Conservation (phyloP, 345 rosid genomes). For the Pugionium cornutum region DNA sequence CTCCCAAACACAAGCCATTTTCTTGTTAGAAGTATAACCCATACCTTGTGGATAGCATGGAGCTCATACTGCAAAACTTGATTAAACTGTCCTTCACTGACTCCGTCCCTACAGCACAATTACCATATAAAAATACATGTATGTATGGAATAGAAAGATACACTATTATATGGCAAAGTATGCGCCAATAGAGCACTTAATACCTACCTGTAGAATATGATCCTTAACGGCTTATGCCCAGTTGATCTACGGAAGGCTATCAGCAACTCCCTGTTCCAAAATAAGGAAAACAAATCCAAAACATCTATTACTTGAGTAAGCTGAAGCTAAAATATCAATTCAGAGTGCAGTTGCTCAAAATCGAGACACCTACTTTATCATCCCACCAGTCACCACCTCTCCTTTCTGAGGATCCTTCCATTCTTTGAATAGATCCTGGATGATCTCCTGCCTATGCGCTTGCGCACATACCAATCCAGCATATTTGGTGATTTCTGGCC, state of each 20-base stretch:
- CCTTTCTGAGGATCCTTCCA: slow-evolving; percentile 98
- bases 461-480: slow-evolving; percentile 98
- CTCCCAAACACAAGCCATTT: background rate
- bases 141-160: background rate
- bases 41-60: slow-evolving; percentile 95
- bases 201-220: slow-evolving; percentile 84
- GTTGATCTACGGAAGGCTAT: slow-evolving; percentile 93
- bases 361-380: slow-evolving; percentile 78
- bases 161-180: background rate
- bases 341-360: background rate
- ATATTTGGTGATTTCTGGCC: slow-evolving; percentile 99
- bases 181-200: background rate
- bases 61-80: slow-evolving; percentile 92
- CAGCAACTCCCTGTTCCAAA: slow-evolving; percentile 72
- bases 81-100: slow-evolving; percentile 96
- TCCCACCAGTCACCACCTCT: slow-evolving; percentile 78
- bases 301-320: slow-evolving; percentile 8
- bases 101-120: slow-evolving; percentile 73
- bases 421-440: slow-evolving; percentile 87
- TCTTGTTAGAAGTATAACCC: background rate
- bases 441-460: slow-evolving; percentile 98
- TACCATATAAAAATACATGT: background rate
- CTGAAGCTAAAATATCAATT: slow-evolving; percentile 1
- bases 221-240: slow-evolving; percentile 91
- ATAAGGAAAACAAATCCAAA: background rate